Base-by-base conservation (phyloP, 352 stramenopile genomes). In the Aphanomyces invadans region DNA sequence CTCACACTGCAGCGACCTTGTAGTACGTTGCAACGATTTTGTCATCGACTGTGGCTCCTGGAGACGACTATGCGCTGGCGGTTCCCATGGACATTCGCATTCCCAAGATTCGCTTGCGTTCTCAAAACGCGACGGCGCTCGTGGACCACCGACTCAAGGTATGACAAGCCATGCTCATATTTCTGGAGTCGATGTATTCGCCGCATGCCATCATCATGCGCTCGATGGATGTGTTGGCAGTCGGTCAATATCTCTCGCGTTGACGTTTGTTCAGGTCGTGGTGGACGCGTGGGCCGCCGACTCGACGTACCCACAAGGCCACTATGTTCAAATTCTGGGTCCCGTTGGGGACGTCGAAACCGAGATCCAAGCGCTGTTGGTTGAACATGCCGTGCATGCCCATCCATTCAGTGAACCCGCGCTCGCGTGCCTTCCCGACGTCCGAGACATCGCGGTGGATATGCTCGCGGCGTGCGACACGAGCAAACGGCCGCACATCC, bases 401-500 rank as follows among this genome's bases (percentile, higher is more conserved):
- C 73, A 81, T 15, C 82, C 81, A 32, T 96, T 96, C 70, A 92
- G 87, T 65, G 87, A 95, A 71, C 76, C 75, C 2, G 85, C 88
- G 19, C 71, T 96, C 12, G 88, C 87, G 32, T 95, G 83, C 38
- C 71, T 96, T 9, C 88, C 88, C 2, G 76, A 86, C 26, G 73
- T 76, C 36, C 83, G 75, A 55, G 81, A 89, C 52, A 89, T 90
- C 54, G 81, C 83, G 53, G 74, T 68, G 28, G 80, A 78, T 65
- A 66, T 74, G 56, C 78, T 89, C 38, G 76, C 81, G 7, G 77
- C 89, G 53, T 92, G 82, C 66, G 90, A 82, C 31, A 95, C 82
- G 9, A 75, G 81, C 49, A 92, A 91, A 65, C 73, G 82, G 21
- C 80, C 86, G 0, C 29, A 46, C 17, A 29, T 56, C n/a, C 46